Percentiles rank a stretch among this genome's conserved stretches.
These are phyloP conservation scores for Erythrophleum fordii DNA, from an alignment of 306 rosid species.

Conservation along the genomic window DNA sequence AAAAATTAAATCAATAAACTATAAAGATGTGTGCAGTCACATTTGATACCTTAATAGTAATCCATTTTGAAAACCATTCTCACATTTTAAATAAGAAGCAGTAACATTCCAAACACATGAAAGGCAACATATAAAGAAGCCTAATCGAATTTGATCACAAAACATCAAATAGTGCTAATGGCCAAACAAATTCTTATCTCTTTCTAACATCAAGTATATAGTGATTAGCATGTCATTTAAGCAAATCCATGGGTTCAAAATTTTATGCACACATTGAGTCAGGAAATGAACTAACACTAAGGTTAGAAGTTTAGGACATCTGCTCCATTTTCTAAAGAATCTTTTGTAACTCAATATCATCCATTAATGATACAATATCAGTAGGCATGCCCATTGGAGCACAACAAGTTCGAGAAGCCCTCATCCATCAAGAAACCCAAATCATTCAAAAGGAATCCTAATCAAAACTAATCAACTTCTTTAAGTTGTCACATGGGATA, in stretches of 20 bases:
- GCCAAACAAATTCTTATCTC: slow-evolving; percentile 15
- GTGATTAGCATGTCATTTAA: slow-evolving; percentile 11
- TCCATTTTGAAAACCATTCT: slow-evolving; percentile 30
- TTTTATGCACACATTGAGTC: background rate
- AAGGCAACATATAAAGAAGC: background rate
- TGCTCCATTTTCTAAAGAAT: slow-evolving; percentile 13
- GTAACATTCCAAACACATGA: background rate
- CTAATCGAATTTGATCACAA: too few relatives aligned
- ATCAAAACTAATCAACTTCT: too few relatives aligned
- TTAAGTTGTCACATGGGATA: too few relatives aligned
- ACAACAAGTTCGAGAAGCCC: too few relatives aligned
- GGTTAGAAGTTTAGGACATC: background rate
- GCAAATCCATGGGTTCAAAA: slow-evolving; percentile 19
- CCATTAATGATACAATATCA: too few relatives aligned
- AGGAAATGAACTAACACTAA: slow-evolving; percentile 11
- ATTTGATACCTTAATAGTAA: background rate
- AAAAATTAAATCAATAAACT: slow-evolving; percentile 22
- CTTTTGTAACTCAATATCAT: slow-evolving; percentile 28
- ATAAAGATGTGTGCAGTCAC: background rate
- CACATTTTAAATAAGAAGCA: slow-evolving; percentile 16
- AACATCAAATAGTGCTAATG: slow-evolving; percentile 11
- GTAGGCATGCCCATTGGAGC: too few relatives aligned
- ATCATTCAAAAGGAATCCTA: too few relatives aligned
- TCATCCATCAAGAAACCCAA: too few relatives aligned
- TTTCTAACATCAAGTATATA: slow-evolving; percentile 13